Base-by-base conservation (phyloP, 164 flowering plant species). In the Magnolia changhungtana region DNA sequence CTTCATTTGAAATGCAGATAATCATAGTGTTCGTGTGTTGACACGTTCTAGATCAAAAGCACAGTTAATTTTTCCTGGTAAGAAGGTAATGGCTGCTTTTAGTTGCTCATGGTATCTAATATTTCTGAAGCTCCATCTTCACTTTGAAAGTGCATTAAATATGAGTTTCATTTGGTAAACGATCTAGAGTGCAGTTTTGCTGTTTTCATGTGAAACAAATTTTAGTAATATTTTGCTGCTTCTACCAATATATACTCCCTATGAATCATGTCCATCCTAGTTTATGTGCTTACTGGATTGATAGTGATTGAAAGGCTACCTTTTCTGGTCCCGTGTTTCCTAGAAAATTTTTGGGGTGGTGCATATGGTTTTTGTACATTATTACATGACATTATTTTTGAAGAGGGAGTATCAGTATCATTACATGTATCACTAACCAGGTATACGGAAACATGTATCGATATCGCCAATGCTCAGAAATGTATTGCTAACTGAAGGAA, bases 1-100 rank as follows among this genome's bases (percentile, higher is more conserved):
- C 69, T 58, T 20, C 23, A 18, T 72, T 51, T 78, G 51, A 37
- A 73, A 55, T 85, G 85, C 89, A 96, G 99, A 89, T 84, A 88
- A 93, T 67, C 95, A 91, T 80, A 73, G 74, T 49, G 86, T 96
- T 80, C 89, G 81, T 72, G 94, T 96, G 72, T 84, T 96, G 88
- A 93, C 99, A 29, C 87, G 99, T 31, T 93, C 98, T 20, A 88
- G 79, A 79, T 86, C 98, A 14, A 92, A 91, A 73, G 98, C 98
- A 50, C 87, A 84, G 80, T 65, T 82, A 80, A 84, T 91, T 82
- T 96, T 93, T 90, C 96, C 98, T 65, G 99, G 99, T 96, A 96
- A 96, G 99, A 93, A 92, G 98, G 98, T 95, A 93, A 93, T 87
- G 85, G 66, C 75, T 79, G 74, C 79, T 78, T 82, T 78, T 73